Evolutionary conservation across 805 yeast species (phyloP).

Genomic region (Ogataea sp.): DNA sequence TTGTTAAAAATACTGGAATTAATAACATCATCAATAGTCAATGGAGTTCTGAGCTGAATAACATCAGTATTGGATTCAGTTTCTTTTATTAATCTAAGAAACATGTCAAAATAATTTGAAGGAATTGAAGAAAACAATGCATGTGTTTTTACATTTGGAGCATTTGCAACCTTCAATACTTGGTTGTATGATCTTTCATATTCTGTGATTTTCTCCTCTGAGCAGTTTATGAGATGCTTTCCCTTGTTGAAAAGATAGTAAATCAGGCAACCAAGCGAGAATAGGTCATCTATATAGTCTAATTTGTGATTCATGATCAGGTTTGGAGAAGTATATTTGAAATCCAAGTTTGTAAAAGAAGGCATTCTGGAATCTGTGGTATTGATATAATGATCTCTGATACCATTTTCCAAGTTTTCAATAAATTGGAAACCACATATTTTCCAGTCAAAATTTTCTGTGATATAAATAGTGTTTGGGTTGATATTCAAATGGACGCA

Average conservation of each 20-base stretch:
- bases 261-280: conserved; percentile 74
- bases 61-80: conserved; percentile 25
- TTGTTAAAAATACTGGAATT: conserved; percentile 73
- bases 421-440: conserved; percentile 63
- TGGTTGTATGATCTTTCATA: conserved; percentile 50
- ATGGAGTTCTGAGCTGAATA: conserved; percentile 14
- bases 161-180: conserved; percentile 23
- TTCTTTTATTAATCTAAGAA: conserved; percentile 47
- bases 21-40: conserved; percentile 59
- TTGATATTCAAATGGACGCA: conserved; percentile 70
- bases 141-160: conserved; percentile 34
- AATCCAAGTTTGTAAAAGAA: conserved; percentile 54
- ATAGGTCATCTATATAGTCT: conserved; percentile 67
- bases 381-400: conserved; percentile 56
- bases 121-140: conserved; percentile 56
- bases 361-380: conserved; percentile 75
- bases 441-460: conserved; percentile 91
- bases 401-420: conserved; percentile 35
- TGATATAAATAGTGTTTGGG: conserved; percentile 71
- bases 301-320: conserved; percentile 57
- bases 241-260: conserved; percentile 53
- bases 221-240: conserved; percentile 35
- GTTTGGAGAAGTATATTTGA: conserved; percentile 82
- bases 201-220: conserved; percentile 32
- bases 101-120: conserved; percentile 36